Evolutionary conservation across 495 filamentous ascomycete species (phyloP).

Genomic region (Penicillium cataractarum): DNA sequence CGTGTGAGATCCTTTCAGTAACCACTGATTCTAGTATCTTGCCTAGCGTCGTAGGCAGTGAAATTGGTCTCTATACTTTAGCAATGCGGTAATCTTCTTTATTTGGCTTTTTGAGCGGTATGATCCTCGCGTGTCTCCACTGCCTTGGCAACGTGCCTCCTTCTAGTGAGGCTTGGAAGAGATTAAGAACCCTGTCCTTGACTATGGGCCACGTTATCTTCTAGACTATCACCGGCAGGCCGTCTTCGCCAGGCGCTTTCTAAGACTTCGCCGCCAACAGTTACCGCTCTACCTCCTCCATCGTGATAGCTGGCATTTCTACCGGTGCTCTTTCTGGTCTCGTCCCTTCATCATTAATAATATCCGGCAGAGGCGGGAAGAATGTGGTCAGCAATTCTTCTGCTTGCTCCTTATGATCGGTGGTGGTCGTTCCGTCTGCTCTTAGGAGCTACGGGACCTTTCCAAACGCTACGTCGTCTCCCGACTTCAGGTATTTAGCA

Average conservation of each 20-base stretch:
- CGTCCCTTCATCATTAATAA: constrained; percentile 24
- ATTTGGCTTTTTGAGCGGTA: constrained; percentile 28
- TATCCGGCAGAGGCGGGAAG: constrained; percentile 31
- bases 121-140: constrained; percentile 24
- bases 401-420: constrained; percentile 22
- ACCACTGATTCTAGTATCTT: constrained; percentile 37
- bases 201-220: constrained; percentile 34
- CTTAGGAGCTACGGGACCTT: constrained; percentile 23
- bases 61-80: constrained; percentile 30
- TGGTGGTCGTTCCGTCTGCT: constrained; percentile 18
- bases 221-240: constrained; percentile 31
- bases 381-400: constrained; percentile 30
- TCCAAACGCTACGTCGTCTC: constrained; percentile 5
- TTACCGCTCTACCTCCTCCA: constrained; percentile 30
- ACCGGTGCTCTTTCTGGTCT: constrained; percentile 26
- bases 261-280: constrained; percentile 23
- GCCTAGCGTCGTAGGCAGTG: constrained; percentile 33
- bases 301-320: constrained; percentile 22
- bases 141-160: constrained; percentile 18
- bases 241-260: constrained; percentile 30
- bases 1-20: constrained; percentile 30
- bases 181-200: constrained; percentile 28
- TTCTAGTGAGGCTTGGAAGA: constrained; percentile 24
- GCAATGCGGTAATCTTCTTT: constrained; percentile 26
- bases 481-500: constrained; percentile 26